phyloP scores from a whole-genome alignment of 345 rosid genomes.

The Populus euphratica region DNA sequence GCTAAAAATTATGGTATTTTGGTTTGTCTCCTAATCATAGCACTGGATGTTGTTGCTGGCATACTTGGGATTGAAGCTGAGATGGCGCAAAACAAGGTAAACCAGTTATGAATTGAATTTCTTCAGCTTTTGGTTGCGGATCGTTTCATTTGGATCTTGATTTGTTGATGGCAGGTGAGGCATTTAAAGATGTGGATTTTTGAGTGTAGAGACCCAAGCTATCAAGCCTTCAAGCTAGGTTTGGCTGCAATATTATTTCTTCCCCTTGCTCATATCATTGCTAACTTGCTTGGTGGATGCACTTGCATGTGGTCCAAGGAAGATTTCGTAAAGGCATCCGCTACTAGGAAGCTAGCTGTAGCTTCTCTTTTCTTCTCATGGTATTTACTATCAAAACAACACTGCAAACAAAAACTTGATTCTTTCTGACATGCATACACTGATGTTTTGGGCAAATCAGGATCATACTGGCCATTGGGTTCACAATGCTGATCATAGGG shows the following conservation, averaged over 20 bases:
- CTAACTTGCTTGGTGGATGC: slow-evolving; percentile 70
- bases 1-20: slow-evolving; percentile 33
- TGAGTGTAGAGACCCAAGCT: slow-evolving; percentile 79
- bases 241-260: slow-evolving; percentile 66
- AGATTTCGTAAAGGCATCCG: slow-evolving; percentile 43
- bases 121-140: not conserved
- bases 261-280: slow-evolving; percentile 55
- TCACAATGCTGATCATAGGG: slow-evolving; percentile 71
- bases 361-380: slow-evolving; percentile 80
- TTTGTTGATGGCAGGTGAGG: slow-evolving; percentile 48
- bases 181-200: slow-evolving; percentile 68
- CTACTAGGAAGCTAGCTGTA: slow-evolving; percentile 72
- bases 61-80: slow-evolving; percentile 60
- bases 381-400: slow-evolving; percentile 26
- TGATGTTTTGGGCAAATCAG: slow-evolving; percentile 31
- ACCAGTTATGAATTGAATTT: not conserved
- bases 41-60: slow-evolving; percentile 53
- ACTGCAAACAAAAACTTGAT: not conserved
- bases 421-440: not conserved
- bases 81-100: slow-evolving; percentile 50
- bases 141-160: not conserved
- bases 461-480: slow-evolving; percentile 61
- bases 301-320: slow-evolving; percentile 53
- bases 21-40: slow-evolving; percentile 47
- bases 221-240: slow-evolving; percentile 66